Evolutionary conservation across 1,284 basidiomycete species (phyloP), one percentile per base, ranked within the genome.

Genomic region (Schizophyllum commune): DNA sequence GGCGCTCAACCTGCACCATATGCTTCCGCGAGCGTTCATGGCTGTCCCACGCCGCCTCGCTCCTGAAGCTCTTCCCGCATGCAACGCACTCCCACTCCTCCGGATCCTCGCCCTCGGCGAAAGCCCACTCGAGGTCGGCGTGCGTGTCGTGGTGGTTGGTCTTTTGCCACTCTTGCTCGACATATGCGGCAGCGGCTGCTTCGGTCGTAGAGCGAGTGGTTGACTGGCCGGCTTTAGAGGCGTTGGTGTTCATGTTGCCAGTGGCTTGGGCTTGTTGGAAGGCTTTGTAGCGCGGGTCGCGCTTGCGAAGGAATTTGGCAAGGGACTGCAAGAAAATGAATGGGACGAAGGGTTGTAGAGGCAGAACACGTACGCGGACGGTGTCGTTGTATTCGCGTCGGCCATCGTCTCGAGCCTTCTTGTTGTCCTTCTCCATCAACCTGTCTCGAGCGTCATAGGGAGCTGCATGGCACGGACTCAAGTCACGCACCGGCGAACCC

Each of bases 1-100:
- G 71, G 66, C 76, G 78, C 70, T 92, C 92, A 17, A 96, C 86
- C 63, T 93, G 91, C 73, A 91, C 94, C 72, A 93, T 75, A 72
- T 99, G 97, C 73, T 96, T 98, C 74, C 92, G 92, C 74, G 95
- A 98, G 66, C 94, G 81, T 73, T 99, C 97, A 67, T 99, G 97
- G 72, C 96, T 98, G 67, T 88, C 82, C 94, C 96, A 99, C 17
- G 94, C 92, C 0, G 94, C 92, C 70, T 98, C 94, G 66, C 90
- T 95, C 69, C 89, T 81, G 74, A 98, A 99, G 1, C 81, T 82
- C 77, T 98, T 98, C 60, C 85, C 82, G 70, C 97, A 99, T 2
- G 91, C 96, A n/a, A 98, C 89, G 69, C 97, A 99, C 72, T 98
- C 95, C 84, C 92, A 96, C 70, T 89, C 88, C 68, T 91, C 88